Conservation (phyloP, 306 rosid genomes). For the Corylus americana region DNA sequence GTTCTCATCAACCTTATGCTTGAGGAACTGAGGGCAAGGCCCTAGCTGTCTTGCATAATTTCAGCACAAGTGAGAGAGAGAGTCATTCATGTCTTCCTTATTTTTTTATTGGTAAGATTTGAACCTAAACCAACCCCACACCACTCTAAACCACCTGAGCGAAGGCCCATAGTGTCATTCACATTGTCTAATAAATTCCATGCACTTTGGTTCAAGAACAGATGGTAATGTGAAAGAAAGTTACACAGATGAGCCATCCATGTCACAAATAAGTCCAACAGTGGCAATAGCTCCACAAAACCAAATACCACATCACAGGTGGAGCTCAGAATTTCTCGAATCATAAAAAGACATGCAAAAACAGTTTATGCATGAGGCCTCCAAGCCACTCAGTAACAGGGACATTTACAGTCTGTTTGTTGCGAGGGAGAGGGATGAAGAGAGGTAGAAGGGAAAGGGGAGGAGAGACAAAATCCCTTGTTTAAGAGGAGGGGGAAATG, state of each 20-base stretch:
- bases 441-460: background rate
- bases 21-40: background rate
- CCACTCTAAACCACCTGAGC: background rate
- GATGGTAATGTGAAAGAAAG: background rate
- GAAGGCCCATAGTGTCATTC: background rate
- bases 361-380: conserved; percentile 3
- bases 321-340: background rate
- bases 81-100: background rate
- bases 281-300: no score
- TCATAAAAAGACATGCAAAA: background rate
- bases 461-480: background rate
- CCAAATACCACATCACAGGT: background rate
- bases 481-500: background rate
- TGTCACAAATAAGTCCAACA: background rate
- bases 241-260: background rate
- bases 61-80: background rate
- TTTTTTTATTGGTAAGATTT: background rate
- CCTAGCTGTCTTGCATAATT: background rate
- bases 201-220: background rate
- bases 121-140: background rate
- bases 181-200: background rate
- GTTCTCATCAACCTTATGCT: background rate
- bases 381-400: background rate
- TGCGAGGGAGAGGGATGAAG: background rate
- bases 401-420: background rate